Conservation (phyloP, 768 basidiomycete species). For the Pulveroboletus sp. region DNA sequence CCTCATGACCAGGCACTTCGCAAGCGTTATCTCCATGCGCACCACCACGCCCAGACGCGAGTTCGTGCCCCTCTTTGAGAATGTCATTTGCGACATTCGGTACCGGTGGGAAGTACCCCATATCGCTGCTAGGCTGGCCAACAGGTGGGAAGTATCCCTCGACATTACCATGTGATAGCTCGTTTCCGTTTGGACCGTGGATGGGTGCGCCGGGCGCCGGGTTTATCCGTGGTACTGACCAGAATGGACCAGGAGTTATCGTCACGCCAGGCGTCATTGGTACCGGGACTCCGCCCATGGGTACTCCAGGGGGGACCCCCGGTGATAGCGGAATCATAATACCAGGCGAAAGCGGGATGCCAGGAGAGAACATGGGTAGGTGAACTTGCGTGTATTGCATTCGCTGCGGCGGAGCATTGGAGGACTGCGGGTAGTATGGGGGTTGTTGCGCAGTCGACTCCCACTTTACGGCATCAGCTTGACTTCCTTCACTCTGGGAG, state of each 20-base stretch:
- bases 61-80: constrained; percentile 24
- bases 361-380: constrained; percentile 28
- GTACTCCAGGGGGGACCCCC: constrained; percentile 16
- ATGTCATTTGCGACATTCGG: constrained; percentile 36
- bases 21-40: not conserved
- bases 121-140: constrained; percentile 18
- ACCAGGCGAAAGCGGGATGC: constrained; percentile 32
- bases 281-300: constrained; percentile 20
- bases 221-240: constrained; percentile 56
- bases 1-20: not conserved
- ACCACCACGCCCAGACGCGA: not conserved
- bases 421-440: constrained; percentile 11
- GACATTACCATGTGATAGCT: constrained; percentile 8
- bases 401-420: constrained; percentile 14
- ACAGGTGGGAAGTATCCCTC: constrained; percentile 46
- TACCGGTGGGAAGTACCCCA: constrained; percentile 45
- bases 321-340: constrained; percentile 27
- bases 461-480: not conserved
- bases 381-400: constrained; percentile 25
- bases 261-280: constrained; percentile 57
- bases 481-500: constrained; percentile 8
- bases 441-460: constrained; percentile 8
- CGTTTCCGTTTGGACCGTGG: constrained; percentile 25
- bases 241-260: constrained; percentile 76
- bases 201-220: constrained; percentile 64